Evolutionary conservation across 371 early-diverging fungal genomes (phyloP).

Genomic region (Zychaea mexicana): DNA sequence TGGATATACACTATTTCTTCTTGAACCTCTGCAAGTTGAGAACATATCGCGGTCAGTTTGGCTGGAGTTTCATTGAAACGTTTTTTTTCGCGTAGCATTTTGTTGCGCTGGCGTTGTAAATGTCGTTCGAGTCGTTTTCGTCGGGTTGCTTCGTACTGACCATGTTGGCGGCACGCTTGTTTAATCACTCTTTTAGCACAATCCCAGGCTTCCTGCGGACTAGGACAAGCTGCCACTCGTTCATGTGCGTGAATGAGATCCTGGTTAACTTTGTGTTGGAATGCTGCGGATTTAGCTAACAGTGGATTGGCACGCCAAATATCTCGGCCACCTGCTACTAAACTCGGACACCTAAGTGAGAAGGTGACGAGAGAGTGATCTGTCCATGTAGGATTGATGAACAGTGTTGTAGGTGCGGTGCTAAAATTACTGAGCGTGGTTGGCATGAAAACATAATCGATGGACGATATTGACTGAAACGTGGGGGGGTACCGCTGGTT

Average conservation of each 20-base stretch:
- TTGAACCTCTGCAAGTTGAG: neutral
- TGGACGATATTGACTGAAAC: neutral
- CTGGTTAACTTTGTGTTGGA: neutral
- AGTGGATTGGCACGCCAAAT: slow-evolving; percentile 2
- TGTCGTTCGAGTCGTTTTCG: too few relatives aligned
- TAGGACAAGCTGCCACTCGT: neutral
- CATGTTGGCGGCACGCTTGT: too few relatives aligned
- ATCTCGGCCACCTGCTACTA: neutral
- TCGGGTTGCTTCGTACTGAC: too few relatives aligned
- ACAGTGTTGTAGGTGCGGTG: neutral
- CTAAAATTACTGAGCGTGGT: neutral
- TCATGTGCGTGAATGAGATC: neutral
- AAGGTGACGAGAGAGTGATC: neutral
- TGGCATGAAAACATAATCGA: neutral
- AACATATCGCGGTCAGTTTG: too few relatives aligned
- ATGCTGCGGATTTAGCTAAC: neutral
- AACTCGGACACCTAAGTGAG: neutral
- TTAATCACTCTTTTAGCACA: neutral
- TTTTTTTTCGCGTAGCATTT: too few relatives aligned
- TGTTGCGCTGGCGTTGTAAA: too few relatives aligned
- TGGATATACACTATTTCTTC: neutral
- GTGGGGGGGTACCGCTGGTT: too few relatives aligned
- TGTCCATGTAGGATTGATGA: neutral
- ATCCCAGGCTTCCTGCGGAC: slow-evolving; percentile 1
- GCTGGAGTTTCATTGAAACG: too few relatives aligned